Base-by-base conservation (phyloP, 1,284 basidiomycete species). In the Takashimella tepidaria region DNA sequence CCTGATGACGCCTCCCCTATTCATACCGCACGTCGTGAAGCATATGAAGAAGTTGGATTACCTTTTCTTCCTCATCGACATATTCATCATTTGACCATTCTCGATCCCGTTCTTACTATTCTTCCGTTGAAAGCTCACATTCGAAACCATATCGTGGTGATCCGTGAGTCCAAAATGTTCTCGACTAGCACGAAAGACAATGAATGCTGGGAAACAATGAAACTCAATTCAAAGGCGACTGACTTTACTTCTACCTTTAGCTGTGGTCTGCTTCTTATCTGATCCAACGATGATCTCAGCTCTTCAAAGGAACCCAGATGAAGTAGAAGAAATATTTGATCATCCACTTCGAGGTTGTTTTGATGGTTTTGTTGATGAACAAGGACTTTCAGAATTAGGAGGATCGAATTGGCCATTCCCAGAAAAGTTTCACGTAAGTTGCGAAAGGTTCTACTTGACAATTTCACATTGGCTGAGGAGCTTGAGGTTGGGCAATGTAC, bases 281-380 rank as follows among this genome's bases (percentile, higher is more conserved):
- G 78, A 85, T 47, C 56, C 72, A 0, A 66, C 76, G 1, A 25
- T 89, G 1, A 73, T 91, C 2, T 67, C 75, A 2, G 63, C 68
- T 6, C 77, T 92, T 1, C 74, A 67, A 12, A 82, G 86, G 1
- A 80, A 79, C 11, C 79, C 80, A 23, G 79, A 78, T 46, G 89
- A 92, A 68, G 89, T 92, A 1, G 83, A 85, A 6, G 77, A 76
- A 1, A 89, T 92, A 58, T 92, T 92, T 67, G 82, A 81, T 52
- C 85, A 91, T 63, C 87, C 87, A 0, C 77, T 92, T 0, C 80
- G 84, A 59, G 70, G 86, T 82, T 22, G 74, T 86, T 44, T 77
- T 85, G 53, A 61, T 0, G 84, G 89, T 1, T 60, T 83, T 2
- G 77, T 79, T 5, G 52, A 64, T 53, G 20, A 72, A 67, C 41